A percentile compares a stretch with the other conserved stretches of the same genome.
Evolutionary conservation across 805 yeast genomes (phyloP).

Genomic region (Tanozyma kutaoensis): DNA sequence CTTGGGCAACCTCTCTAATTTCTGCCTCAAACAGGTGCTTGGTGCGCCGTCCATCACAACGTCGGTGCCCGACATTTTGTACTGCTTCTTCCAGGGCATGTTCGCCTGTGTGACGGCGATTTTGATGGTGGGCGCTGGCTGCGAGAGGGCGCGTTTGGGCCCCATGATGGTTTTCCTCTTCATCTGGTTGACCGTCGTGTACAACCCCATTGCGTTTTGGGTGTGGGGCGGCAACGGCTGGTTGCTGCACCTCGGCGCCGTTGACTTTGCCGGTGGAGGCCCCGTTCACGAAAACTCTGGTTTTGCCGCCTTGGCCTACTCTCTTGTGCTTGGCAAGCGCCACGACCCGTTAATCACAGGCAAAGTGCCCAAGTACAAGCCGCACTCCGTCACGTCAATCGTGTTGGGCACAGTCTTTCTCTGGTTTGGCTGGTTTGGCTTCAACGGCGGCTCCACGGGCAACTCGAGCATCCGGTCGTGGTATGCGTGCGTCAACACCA

Average conservation of each 20-base stretch:
- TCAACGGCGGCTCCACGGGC: slow-evolving; percentile 98
- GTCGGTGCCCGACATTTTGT: slow-evolving; percentile 80
- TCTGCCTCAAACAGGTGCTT: slow-evolving; percentile 67
- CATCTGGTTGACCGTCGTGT: slow-evolving; percentile 89
- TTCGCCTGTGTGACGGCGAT: slow-evolving; percentile 90
- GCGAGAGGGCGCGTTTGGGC: slow-evolving; percentile 91
- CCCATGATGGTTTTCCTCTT: slow-evolving; percentile 95
- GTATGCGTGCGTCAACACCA: slow-evolving; percentile 89
- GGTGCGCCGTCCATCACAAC: slow-evolving; percentile 64
- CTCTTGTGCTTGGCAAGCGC: slow-evolving; percentile 86
- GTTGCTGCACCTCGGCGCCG: slow-evolving; percentile 70
- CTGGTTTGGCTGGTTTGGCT: slow-evolving; percentile 99
- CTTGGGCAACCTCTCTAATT: slow-evolving; percentile 72
- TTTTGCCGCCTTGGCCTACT: slow-evolving; percentile 88
- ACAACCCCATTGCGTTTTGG: slow-evolving; percentile 95
- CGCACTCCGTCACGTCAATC: slow-evolving; percentile 83
- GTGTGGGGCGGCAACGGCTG: slow-evolving; percentile 94
- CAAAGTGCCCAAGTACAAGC: slow-evolving; percentile 79
- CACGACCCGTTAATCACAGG: slow-evolving; percentile 60
- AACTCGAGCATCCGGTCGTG: slow-evolving; percentile 85
- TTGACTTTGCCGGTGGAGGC: slow-evolving; percentile 98
- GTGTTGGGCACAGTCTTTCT: slow-evolving; percentile 89
- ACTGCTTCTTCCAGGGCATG: slow-evolving; percentile 91
- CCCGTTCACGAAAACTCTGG: slow-evolving; percentile 96
- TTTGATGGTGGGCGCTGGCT: slow-evolving; percentile 94